phyloP scores from a whole-genome alignment of 139 green algal genomes.

The Pseudopediastrum boryanum region DNA sequence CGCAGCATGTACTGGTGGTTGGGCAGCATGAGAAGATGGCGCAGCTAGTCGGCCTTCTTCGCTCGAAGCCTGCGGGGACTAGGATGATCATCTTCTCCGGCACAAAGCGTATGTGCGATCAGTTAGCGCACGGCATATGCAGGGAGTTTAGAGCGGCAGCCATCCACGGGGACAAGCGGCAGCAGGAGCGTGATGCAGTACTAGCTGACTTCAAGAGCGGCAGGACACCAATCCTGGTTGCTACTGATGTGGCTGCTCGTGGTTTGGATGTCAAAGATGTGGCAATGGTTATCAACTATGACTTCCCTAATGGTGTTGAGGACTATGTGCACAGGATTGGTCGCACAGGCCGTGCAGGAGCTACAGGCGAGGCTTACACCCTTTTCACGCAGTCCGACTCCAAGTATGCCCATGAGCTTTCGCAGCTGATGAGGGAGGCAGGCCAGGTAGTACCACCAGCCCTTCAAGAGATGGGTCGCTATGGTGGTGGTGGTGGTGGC shows the following conservation, averaged over 20 bases:
- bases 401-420: conserved; percentile 76
- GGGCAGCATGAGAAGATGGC: conserved; percentile 72
- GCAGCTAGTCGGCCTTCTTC: conserved; percentile 72
- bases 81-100: conserved; percentile 90
- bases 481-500: conserved; percentile 42
- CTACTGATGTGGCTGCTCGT: conserved; percentile 97
- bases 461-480: conserved; percentile 58
- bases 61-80: conserved; percentile 58
- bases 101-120: conserved; percentile 95
- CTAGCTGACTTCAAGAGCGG: conserved; percentile 88
- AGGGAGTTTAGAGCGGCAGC: conserved; percentile 71
- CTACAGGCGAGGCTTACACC: conserved; percentile 78
- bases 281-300: conserved; percentile 84
- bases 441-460: conserved; percentile 61
- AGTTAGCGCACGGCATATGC: conserved; percentile 63
- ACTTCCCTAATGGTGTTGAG: conserved; percentile 74
- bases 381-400: conserved; percentile 76
- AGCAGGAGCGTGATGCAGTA: conserved; percentile 91
- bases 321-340: conserved; percentile 90
- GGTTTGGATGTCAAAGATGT: conserved; percentile 94
- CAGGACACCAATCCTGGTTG: conserved; percentile 83
- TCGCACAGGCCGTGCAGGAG: conserved; percentile 85
- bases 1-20: conserved; percentile 69
- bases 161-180: conserved; percentile 96
- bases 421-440: conserved; percentile 63